These are phyloP conservation scores for Penicillium goetzii DNA, from an alignment of 495 filamentous ascomycete genomes.

Conservation along the genomic window DNA sequence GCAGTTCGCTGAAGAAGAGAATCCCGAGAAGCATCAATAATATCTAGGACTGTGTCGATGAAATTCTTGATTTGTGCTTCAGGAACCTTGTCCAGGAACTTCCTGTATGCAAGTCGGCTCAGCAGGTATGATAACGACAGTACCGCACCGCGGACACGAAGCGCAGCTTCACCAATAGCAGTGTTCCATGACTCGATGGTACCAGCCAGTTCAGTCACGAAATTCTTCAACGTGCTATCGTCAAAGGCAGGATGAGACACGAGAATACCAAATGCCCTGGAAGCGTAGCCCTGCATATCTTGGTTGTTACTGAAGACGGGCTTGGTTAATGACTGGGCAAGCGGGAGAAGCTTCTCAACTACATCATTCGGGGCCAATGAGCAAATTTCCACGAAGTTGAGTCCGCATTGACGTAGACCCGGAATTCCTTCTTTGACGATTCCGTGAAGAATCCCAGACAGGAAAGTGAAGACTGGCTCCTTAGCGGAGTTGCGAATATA, in stretches of 20 bases:
- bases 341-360: constrained; percentile 52
- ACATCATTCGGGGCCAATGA: constrained; percentile 61
- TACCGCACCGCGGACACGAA: constrained; percentile 63
- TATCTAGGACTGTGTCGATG: constrained; percentile 46
- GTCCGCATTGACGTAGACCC: constrained; percentile 57
- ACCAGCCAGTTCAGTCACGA: constrained; percentile 45
- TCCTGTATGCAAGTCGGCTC: constrained; percentile 60
- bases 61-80: constrained; percentile 43
- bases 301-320: constrained; percentile 70
- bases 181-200: constrained; percentile 54
- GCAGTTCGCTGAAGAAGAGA: constrained; percentile 61
- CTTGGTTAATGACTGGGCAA: constrained; percentile 54
- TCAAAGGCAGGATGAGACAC: constrained; percentile 62
- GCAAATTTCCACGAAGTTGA: constrained; percentile 67
- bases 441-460: constrained; percentile 61
- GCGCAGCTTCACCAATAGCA: constrained; percentile 63
- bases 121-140: constrained; percentile 61
- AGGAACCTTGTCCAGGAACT: constrained; percentile 33
- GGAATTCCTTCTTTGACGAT: constrained; percentile 54
- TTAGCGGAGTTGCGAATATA: constrained; percentile 46
- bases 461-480: constrained; percentile 44
- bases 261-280: constrained; percentile 78
- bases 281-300: constrained; percentile 61
- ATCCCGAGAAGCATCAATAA: constrained; percentile 57
- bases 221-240: constrained; percentile 37